Base-by-base conservation (phyloP, 2,329 filamentous ascomycete genomes). In the Talaromyces albobiverticillius region DNA sequence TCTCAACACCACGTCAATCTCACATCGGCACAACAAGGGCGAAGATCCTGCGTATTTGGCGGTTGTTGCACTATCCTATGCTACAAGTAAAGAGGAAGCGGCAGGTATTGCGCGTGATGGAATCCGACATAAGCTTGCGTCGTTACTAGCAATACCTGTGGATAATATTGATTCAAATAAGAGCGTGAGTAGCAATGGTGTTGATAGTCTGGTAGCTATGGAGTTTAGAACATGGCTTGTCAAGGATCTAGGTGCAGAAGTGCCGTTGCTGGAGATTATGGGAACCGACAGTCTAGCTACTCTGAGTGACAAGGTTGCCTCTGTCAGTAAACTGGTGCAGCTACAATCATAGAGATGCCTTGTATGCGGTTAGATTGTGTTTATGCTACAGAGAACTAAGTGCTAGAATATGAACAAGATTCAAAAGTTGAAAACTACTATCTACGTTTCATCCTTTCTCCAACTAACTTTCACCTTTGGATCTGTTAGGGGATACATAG, bases 171-270 rank as follows among this genome's bases (percentile, higher is more conserved):
- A 67, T 45, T 31, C 53, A 2, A 45, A 51, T 8, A 61, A 62
- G 25, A 55, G 58, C 10, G 62, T 66, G 18, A 58, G 61, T 2
- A 61, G 61, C 29, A 60, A 60, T 16, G 53, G 58, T 10, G 66
- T 68, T 38, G 66, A 68, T 32, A 66, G 63, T 2, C 59, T 68
- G 11, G 60, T 68, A 18, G 63, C 64, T 4, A 65, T 68, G 60
- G 66, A 67, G 45, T 68, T 68, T 38, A 57, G 61, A 14, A 65
- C 58, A 1, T 68, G 65, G 66, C 59, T 67, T 13, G 56, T 60
- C 7, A 67, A 64, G 23, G 62, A 66, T 22, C 51, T 67, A 14
- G 57, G 57, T 29, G 62, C 66, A 1, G 65, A 68, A 14, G 40
- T 57, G 7, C 55, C 50, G n/a, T 18, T 57, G 25, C 51, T 57